phyloP scores from a whole-genome alignment of 495 filamentous ascomycete species.

The Polyplosphaeria fusca region DNA sequence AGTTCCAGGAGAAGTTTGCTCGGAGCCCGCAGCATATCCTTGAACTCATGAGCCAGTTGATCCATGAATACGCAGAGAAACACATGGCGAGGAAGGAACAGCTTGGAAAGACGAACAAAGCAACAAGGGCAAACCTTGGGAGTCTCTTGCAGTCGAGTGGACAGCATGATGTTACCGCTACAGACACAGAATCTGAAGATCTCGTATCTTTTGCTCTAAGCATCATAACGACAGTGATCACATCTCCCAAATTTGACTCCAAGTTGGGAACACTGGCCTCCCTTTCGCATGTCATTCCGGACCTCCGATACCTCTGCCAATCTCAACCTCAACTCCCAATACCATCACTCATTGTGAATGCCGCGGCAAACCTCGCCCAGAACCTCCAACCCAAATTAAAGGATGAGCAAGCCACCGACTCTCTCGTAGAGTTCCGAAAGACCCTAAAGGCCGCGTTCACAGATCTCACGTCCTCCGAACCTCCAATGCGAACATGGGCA shows the following conservation, averaged over 20 bases:
- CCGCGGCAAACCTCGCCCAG: conserved; percentile 13
- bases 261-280: background rate
- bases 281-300: conserved; percentile 4
- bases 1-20: conserved; percentile 65
- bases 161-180: background rate
- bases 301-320: conserved; percentile 16
- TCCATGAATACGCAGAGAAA: conserved; percentile 43
- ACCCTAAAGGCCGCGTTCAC: conserved; percentile 64
- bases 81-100: conserved; percentile 30
- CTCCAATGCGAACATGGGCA: conserved; percentile 75
- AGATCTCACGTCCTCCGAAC: conserved; percentile 71
- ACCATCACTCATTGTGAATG: conserved; percentile 17
- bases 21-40: conserved; percentile 60
- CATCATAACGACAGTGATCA: conserved; percentile 24
- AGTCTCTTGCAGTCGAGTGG: background rate
- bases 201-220: conserved; percentile 31
- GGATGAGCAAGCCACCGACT: background rate
- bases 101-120: conserved; percentile 10
- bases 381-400: background rate
- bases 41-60: conserved; percentile 57
- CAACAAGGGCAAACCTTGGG: conserved; percentile 15
- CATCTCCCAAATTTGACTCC: conserved; percentile 24
- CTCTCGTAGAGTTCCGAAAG: background rate
- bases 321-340: background rate
- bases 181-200: conserved; percentile 26